Base-by-base conservation (phyloP, 2,329 filamentous ascomycete species). In the Elsinoe necatrix region DNA sequence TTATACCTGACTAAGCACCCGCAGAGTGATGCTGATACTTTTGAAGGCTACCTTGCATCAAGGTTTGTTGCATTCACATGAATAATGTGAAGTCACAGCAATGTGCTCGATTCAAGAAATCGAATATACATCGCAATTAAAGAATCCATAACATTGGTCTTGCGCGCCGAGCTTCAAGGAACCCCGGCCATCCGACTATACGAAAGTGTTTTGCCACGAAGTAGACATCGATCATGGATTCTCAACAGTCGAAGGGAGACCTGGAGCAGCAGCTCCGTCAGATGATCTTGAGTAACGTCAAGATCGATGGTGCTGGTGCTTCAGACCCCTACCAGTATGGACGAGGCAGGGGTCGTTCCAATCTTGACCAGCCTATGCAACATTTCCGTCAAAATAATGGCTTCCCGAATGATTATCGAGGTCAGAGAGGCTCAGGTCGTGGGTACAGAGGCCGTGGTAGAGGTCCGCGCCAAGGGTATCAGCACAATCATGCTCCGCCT, bases 241-340 rank as follows among this genome's bases (percentile, higher is more conserved):
- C 52, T 8, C 57, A 61, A 55, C 60, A 56, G 58, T 57, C 42
- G 57, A 62, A 37, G 21, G 51, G 42, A 3, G 56, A 55, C n/a
- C 70, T 84, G 6, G 83, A 86, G 64, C 74, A 79, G 51, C 80
- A 77, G 55, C 69, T 86, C 37, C 78, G 81, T 45, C 75, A 72
- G 58, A 77, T 87, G 67, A 84, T 84, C 27, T 72, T 86, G 51
- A 76, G 72, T 60, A 80, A 81, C 64, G 70, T 59, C 27, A 61
- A 59, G 20, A 56, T 55, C 16, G 25, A 52, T 21, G 48, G 31
- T 37, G 6, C 18, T 16, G 16, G 25, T 4, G n/a, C 48, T 3
- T 23, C 29, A 14, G 16, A 52, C 11, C 4, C 20, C 4, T 20
- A 27, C 4, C 4, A 11, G 18, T n/a, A 21, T 11, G 29, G 34